These are phyloP conservation scores for Paraconiothyrium brasiliense DNA, from an alignment of 2,329 filamentous ascomycete species.

Conservation along the genomic window DNA sequence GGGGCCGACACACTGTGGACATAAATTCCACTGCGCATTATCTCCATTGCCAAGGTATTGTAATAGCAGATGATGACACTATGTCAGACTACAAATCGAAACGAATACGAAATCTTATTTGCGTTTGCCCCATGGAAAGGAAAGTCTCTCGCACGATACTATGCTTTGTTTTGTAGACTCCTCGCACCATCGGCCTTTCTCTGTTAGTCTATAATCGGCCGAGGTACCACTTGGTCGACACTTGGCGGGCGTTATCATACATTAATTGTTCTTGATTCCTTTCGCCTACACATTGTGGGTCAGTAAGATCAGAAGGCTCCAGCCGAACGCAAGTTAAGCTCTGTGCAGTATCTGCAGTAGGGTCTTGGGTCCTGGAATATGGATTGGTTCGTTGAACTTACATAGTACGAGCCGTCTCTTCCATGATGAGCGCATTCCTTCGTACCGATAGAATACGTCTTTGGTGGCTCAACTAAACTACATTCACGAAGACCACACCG, in stretches of 20 bases:
- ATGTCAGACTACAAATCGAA: not conserved
- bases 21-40: not conserved
- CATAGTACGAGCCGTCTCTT: not conserved
- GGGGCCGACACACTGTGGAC: not conserved
- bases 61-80: not conserved
- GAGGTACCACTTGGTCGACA: not conserved
- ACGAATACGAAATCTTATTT: not conserved
- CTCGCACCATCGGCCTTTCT: not conserved
- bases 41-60: not conserved
- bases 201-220: not conserved
- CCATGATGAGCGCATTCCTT: not conserved
- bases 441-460: not conserved
- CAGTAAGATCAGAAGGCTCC: not conserved
- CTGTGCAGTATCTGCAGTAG: not conserved
- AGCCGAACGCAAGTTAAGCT: constrained; percentile 1
- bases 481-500: not conserved
- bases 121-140: not conserved
- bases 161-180: not conserved
- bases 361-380: not conserved
- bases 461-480: not conserved
- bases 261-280: not conserved
- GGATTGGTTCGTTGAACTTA: not conserved
- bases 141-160: not conserved
- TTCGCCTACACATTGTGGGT: not conserved
- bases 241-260: constrained; percentile 1